Evolutionary conservation across 1,284 basidiomycete genomes (phyloP), one percentile per base, ranked within the genome.

Genomic region (Apiotrichum siamense): DNA sequence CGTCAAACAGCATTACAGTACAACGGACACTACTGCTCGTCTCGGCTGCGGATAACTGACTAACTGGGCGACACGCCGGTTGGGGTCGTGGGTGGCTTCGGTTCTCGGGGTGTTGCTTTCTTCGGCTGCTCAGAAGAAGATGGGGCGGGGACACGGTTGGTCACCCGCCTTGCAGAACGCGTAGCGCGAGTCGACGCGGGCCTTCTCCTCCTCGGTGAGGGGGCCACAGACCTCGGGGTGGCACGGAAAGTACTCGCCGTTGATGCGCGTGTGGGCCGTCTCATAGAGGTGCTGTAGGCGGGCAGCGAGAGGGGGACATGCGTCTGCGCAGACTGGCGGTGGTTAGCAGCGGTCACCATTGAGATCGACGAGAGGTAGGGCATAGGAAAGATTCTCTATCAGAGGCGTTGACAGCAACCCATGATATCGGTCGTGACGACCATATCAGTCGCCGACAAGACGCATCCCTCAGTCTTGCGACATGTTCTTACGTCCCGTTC

Each of bases 161-260:
- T 69, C 66, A 3, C 69, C 69, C 9, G 50, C 57, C 47, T 65
- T 62, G 42, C 66, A 55, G 15, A 50, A 47, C 17, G 53, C 44
- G 29, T 65, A 54, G 40, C 70, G 57, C 35, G 57, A 58, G 52
- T 72, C 70, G 25, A 72, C 66, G 29, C 61, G 49, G 4, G 54
- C 49, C 54, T 72, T 69, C 54, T 72, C 70, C 41, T 54, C 64
- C 63, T 72, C 69, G 0, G 69, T 67, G 32, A 72, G 33, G n/a
- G 69, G 65, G 1, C 65, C 65, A 26, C 64, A 64, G 3, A 63
- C 63, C 9, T 70, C 65, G 5, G 70, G 70, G 53, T 72, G 70
- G 52, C 69, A 72, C 10, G 70, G 69, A 46, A 66, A 59, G 49
- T 70, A 70, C 18, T 61, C 57, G 21, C 69, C 70, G 29, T 67